Base-by-base conservation (phyloP, 768 basidiomycete genomes). In the Boletus eberwhitei region DNA sequence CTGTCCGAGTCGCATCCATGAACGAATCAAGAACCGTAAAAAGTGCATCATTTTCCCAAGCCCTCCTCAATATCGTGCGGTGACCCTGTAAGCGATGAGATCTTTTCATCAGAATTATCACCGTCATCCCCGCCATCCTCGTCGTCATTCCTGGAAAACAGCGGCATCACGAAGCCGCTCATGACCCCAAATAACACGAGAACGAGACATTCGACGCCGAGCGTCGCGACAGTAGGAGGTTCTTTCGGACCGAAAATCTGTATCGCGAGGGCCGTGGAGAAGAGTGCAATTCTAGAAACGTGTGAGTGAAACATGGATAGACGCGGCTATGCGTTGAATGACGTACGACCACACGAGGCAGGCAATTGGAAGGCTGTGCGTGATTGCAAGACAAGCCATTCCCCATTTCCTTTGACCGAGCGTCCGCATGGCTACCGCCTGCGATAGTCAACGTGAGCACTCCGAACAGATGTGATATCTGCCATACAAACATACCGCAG, bases 341-440 rank as follows among this genome's bases (percentile, higher is more conserved):
- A 62, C 55, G 8, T 50, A 62, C 60, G 60, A 58, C 55, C 60
- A 61, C 36, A 50, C 24, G 34, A 62, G 60, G 6, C 17, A 50
- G 12, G 55, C 52, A 5, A 58, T 36, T 0, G 60, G 60, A n/a
- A 62, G 55, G 35, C 60, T 48, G 36, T 61, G 59, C 9, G 52
- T 52, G 24, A 53, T 62, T 2, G 59, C 55, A 41, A 61, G 54
- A 9, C 48, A 53, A 0, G 51, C 37, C 44, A 61, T 52, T 8
- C 59, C 54, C 7, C 43, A 31, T 24, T 35, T 48, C 6, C 14
- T 39, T 29, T 44, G 43, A 31, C 34, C 40, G 29, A 61, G 36
- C 2, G 21, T 46, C 38, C 34, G 17, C 44, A 57, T 43, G n/a
- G 22, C 36, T 9, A 47, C 36, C 14, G 36, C 14, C 59, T 57